These are phyloP conservation scores for Leccinum fibrillosum DNA, from an alignment of 768 basidiomycete genomes.

Conservation along the genomic window DNA sequence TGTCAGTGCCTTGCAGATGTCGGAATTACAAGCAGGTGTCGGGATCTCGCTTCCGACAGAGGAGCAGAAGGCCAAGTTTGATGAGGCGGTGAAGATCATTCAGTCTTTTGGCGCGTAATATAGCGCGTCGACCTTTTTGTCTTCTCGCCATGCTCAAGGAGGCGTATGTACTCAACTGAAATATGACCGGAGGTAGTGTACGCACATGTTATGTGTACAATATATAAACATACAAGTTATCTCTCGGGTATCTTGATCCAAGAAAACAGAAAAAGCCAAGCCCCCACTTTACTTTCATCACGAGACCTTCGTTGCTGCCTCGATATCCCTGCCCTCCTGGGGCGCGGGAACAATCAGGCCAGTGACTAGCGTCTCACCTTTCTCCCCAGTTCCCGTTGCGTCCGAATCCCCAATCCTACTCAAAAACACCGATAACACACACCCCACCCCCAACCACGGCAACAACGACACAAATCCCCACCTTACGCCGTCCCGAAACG, in stretches of 20 bases:
- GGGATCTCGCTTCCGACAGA: slow-evolving; percentile 50
- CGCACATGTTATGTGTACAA: not conserved
- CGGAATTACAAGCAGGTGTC: slow-evolving; percentile 52
- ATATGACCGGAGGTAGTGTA: not conserved
- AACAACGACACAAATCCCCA: slow-evolving; percentile 47
- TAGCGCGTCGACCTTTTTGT: not conserved
- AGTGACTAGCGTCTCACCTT: not conserved
- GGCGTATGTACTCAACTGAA: not conserved
- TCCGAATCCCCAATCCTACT: slow-evolving; percentile 33
- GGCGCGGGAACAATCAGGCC: not conserved
- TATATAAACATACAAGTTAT: not conserved
- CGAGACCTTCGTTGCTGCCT: not conserved
- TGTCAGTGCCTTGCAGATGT: slow-evolving; percentile 11
- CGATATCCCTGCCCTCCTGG: not conserved
- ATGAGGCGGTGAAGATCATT: slow-evolving; percentile 66
- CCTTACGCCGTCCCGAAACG: slow-evolving; percentile 39
- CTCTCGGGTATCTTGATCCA: not conserved
- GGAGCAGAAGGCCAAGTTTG: slow-evolving; percentile 66
- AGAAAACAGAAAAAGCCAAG: not conserved
- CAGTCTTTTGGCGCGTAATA: slow-evolving; percentile 28
- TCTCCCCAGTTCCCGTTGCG: not conserved
- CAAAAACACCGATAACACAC: slow-evolving; percentile 38
- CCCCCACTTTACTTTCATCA: not conserved
- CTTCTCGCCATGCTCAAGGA: not conserved
- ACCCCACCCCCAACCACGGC: slow-evolving; percentile 43